phyloP scores from a whole-genome alignment of 2,329 filamentous ascomycete genomes.

The Penicillium occitanis region DNA sequence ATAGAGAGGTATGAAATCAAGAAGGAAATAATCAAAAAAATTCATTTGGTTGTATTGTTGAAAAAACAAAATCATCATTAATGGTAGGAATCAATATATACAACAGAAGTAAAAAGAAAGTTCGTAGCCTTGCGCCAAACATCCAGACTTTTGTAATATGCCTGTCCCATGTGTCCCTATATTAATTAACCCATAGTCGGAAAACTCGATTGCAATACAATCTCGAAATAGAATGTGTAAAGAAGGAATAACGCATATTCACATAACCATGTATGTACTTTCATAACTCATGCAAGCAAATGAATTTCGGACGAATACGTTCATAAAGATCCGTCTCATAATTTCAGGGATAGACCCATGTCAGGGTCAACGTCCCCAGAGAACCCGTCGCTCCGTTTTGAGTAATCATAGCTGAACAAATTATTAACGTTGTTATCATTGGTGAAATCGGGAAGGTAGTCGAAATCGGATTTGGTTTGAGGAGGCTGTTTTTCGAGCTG shows the following conservation, averaged over 20 bases:
- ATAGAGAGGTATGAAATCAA: neutral
- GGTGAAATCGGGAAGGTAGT: constrained; percentile 12
- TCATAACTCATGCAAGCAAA: neutral
- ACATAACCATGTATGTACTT: neutral
- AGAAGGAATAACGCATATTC: too few species aligned
- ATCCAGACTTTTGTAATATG: constrained; percentile 2
- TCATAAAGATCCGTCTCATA: constrained; percentile 1
- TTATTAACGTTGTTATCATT: neutral
- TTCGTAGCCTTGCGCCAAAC: neutral
- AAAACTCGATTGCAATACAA: neutral
- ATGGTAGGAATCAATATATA: neutral
- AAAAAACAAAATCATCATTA: neutral
- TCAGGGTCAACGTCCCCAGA: constrained; percentile 15
- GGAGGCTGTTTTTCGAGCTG: constrained; percentile 5
- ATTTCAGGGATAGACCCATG: constrained; percentile 17
- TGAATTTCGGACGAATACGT: neutral
- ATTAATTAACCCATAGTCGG: neutral
- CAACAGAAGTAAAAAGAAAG: neutral
- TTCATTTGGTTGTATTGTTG: neutral
- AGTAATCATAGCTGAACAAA: constrained; percentile 15
- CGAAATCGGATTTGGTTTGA: constrained; percentile 12
- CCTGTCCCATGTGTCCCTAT: neutral
- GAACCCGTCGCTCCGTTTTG: constrained; percentile 17
- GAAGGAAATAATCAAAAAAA: neutral
- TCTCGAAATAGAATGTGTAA: neutral